Percentiles rank a stretch among this genome's conserved stretches.
phyloP scores from a whole-genome alignment of 2,329 filamentous ascomycete species.

The Fusarium xyrophilum region DNA sequence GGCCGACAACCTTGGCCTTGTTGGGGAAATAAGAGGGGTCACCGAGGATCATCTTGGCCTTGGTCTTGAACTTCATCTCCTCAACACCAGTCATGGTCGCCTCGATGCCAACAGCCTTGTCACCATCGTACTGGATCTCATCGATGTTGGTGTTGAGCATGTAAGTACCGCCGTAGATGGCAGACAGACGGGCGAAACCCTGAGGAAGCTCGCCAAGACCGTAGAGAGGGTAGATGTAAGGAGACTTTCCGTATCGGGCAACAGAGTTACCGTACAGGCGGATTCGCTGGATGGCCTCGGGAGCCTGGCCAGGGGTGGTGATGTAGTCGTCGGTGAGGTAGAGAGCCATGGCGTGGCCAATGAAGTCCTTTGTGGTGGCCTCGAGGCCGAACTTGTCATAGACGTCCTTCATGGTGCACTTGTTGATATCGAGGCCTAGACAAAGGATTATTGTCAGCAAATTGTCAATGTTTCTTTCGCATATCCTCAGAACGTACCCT shows the following conservation, averaged over 20 bases:
- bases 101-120: slow-evolving; percentile 93
- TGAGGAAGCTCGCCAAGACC: slow-evolving; percentile 96
- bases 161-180: slow-evolving; percentile 98
- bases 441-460: slow-evolving; percentile 20
- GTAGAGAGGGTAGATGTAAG: slow-evolving; percentile 99
- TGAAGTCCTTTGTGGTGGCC: slow-evolving; percentile 87
- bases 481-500: slow-evolving; percentile 65
- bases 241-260: slow-evolving; percentile 95
- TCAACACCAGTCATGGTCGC: slow-evolving; percentile 92
- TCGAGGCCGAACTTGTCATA: slow-evolving; percentile 98
- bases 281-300: slow-evolving; percentile 90
- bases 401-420: slow-evolving; percentile 94
- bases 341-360: slow-evolving; percentile 97
- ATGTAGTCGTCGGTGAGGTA: slow-evolving; percentile 93
- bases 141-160: slow-evolving; percentile 98
- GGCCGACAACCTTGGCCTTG: slow-evolving; percentile 86
- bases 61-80: slow-evolving; percentile 95
- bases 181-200: slow-evolving; percentile 94
- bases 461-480: neutral
- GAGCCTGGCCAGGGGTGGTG: slow-evolving; percentile 72
- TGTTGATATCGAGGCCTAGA: slow-evolving; percentile 78
- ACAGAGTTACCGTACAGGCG: slow-evolving; percentile 97
- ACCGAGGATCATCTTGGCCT: slow-evolving; percentile 93
- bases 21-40: slow-evolving; percentile 96
- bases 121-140: slow-evolving; percentile 83